Evolutionary conservation across 768 basidiomycete species (phyloP), one percentile per base, ranked within the genome.

Genomic region (Kwoniella sp.): DNA sequence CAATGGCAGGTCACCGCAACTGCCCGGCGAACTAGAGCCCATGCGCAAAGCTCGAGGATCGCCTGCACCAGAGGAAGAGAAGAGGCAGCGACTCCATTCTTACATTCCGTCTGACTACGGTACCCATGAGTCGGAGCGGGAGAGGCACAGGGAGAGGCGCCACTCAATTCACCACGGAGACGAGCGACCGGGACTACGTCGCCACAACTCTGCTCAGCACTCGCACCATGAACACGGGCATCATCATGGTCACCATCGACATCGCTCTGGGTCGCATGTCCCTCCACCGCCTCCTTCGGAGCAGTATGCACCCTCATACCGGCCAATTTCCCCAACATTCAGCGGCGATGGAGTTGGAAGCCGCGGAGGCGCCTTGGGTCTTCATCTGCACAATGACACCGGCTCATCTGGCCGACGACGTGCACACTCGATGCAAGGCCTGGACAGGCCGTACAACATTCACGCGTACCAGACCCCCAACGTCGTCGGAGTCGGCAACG

Each of bases 381-480:
- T 63, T 7, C 67, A 53, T 38, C 58, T 47, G 30, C 47, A 41
- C 25, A 45, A 17, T 30, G 37, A 59, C 31, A 28, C 22, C 11
- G 47, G 30, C 34, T 47, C 55, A 13, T 25, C 37, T 37, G 31
- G 38, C n/a, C 57, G 66, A 15, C 62, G 63, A 7, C 11, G 72
- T 38, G 72, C 72, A 0, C 28, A 55, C 7, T 70, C 72, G 4
- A 68, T 71, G 72, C 66, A 70, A 55, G 58, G 38, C 2, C 28
- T 60, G 28, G 55, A 65, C 34, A 22, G 61, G 28, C 69, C 55
- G 13, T 58, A 37, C 20, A 53, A 65, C 20, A 12, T 58, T 12
- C 45, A 66, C 25, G 53, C 57, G 3, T 66, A 68, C 52, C 45
- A 41, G 11, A n/a, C 58, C 9, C 57, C 54, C 2, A 67, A 56